Percentiles rank a stretch among this genome's conserved stretches.
phyloP scores from a whole-genome alignment of 345 rosid species.

The Hibiscus syriacus region DNA sequence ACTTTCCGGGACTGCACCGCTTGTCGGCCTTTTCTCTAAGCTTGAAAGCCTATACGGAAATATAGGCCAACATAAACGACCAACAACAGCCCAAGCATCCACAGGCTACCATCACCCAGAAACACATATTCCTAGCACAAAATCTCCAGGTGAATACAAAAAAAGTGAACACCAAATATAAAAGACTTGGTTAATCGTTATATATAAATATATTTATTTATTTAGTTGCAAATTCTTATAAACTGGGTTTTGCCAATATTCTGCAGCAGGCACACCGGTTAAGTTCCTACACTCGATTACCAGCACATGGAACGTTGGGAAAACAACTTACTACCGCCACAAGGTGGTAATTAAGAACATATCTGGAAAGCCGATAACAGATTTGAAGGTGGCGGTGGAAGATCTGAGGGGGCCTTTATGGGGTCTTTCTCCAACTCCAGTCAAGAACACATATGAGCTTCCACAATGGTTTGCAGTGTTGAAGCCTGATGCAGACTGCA shows the following conservation, averaged over 20 bases:
- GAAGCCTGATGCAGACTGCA: too few relatives aligned
- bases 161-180: background rate
- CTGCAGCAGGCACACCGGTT: constrained; percentile 31
- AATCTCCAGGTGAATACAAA: constrained; percentile 21
- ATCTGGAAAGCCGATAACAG: constrained; percentile 37
- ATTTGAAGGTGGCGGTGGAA: constrained; percentile 42
- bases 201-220: background rate
- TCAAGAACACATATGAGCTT: too few relatives aligned
- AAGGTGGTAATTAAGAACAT: constrained; percentile 59
- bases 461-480: too few relatives aligned
- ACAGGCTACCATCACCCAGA: constrained; percentile 18
- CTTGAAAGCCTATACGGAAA: constrained; percentile 25
- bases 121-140: constrained; percentile 20
- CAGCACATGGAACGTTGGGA: constrained; percentile 41
- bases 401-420: constrained; percentile 44
- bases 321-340: constrained; percentile 51
- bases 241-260: background rate
- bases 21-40: constrained; percentile 51
- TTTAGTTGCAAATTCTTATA: background rate
- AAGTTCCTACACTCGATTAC: constrained; percentile 67
- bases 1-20: constrained; percentile 45
- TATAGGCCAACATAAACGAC: constrained; percentile 12
- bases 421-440: too few relatives aligned
- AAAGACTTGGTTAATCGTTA: too few relatives aligned
- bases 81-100: constrained; percentile 6